Evolutionary conservation across 805 yeast species (phyloP).

Genomic region (Diddensiella transvaalensis): DNA sequence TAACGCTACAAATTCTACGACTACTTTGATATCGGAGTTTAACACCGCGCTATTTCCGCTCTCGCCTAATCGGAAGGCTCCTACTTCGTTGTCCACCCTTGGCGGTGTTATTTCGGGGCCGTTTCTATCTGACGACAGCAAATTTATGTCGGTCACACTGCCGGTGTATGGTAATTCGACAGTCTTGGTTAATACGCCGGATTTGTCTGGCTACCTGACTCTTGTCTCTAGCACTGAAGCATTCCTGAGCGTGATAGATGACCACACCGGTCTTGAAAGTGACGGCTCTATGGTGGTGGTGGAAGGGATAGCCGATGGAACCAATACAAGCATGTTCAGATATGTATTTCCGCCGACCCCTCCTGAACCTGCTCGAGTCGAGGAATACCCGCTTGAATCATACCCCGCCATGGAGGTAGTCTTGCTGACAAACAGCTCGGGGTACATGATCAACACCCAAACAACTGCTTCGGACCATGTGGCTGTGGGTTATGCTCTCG

Average conservation of each 20-base stretch:
- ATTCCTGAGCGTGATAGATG: slow-evolving; percentile 39
- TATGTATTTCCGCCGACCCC: slow-evolving; percentile 27
- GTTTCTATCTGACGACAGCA: slow-evolving; percentile 37
- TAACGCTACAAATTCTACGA: slow-evolving; percentile 23
- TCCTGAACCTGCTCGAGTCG: slow-evolving; percentile 29
- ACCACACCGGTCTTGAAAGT: slow-evolving; percentile 39
- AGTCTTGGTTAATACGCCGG: slow-evolving; percentile 53
- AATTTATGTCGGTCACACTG: slow-evolving; percentile 68
- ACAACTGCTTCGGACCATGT: slow-evolving; percentile 40
- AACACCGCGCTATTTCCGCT: slow-evolving; percentile 47
- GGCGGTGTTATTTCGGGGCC: slow-evolving; percentile 69
- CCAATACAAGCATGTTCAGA: slow-evolving; percentile 17
- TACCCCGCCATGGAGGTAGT: slow-evolving; percentile 34
- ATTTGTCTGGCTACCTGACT: slow-evolving; percentile 68
- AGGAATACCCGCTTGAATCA: slow-evolving; percentile 17
- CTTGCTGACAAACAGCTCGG: slow-evolving; percentile 39
- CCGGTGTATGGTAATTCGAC: slow-evolving; percentile 76
- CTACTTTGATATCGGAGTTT: slow-evolving; percentile 29
- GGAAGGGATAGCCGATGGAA: slow-evolving; percentile 21
- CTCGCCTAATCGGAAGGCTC: slow-evolving; percentile 41
- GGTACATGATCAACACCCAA: slow-evolving; percentile 39
- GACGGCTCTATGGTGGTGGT: slow-evolving; percentile 24
- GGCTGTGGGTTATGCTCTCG: slow-evolving; percentile 55
- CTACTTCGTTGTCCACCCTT: slow-evolving; percentile 41
- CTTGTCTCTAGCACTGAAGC: slow-evolving; percentile 50